Base-by-base conservation (phyloP, 305 asterid genomes). In the Petunia hybrid region DNA sequence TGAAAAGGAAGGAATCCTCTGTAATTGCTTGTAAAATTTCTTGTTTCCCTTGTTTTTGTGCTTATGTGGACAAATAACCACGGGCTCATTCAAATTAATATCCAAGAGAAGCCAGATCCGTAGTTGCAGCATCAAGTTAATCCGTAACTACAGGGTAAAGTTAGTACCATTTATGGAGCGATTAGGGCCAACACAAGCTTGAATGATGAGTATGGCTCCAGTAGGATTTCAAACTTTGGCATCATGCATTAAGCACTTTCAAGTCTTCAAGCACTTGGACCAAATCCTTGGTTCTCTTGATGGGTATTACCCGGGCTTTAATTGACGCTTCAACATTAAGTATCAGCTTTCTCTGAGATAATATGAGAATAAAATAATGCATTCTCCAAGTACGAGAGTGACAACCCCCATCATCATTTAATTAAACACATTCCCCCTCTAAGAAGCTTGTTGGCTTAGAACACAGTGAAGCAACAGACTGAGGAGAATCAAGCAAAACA, bases 151-250 rank as follows among this genome's bases (percentile, higher is more conserved):
- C 31, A 22, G 31, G 31, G 31, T 22, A 22, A 22, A 22, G 31
- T 48, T 10, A 43, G 36, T 22, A 22, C 59, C 61, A 9, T 46
- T 71, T 3, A 31, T 31, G 61, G 77, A 9, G 12, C 10, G 5
- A 71, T 56, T 61, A 71, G 6, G 77, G 31, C 43, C 43, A 71
- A 31, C 77, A 71, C 61, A 71, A 71, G 12, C 61, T 70, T 70
- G 60, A 70, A 70, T 9, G 31, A 22, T 22, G 31, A 31, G 46
- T 70, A 70, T 70, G 31, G 61, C 43, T 73, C 31, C 63, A 73
- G 62, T 51, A 73, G 7, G 78, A 73, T 73, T 73, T 48, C 62
- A 73, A 73, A 35, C 16, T 48, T 71, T 9, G 13, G 45, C 62
- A 48, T 71, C 22, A 35, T 31, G 63, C 4, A 48, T 12, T 73